Evolutionary conservation across 2,329 filamentous ascomycete species (phyloP).

Genomic region (Raffaelea arxii): DNA sequence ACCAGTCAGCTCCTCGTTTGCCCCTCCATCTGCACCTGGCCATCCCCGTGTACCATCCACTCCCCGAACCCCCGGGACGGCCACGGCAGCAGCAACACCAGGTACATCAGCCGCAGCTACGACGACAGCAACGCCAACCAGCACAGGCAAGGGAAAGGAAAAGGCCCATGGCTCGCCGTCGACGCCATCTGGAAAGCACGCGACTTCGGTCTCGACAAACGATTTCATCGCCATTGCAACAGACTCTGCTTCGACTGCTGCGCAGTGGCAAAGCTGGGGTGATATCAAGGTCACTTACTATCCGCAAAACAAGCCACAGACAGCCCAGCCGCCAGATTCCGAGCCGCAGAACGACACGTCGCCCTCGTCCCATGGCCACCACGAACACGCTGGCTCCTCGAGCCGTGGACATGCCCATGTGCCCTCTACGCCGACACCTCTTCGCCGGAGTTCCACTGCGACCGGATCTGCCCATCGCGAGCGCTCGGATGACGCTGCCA

Average conservation of each 20-base stretch:
- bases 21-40: background rate
- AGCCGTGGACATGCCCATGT: conserved; percentile 17
- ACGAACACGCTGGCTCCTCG: background rate
- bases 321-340: no score
- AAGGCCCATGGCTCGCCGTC: conserved; percentile 36
- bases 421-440: conserved; percentile 65
- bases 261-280: conserved; percentile 66
- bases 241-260: no score
- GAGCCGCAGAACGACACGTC: no score
- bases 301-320: conserved; percentile 25
- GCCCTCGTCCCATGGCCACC: background rate
- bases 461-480: conserved; percentile 27
- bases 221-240: conserved; percentile 71
- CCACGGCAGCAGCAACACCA: conserved; percentile 20
- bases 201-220: conserved; percentile 62
- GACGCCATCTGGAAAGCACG: conserved; percentile 26
- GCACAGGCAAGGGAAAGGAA: conserved; percentile 61
- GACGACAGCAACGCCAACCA: conserved; percentile 42
- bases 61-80: background rate
- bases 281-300: conserved; percentile 78
- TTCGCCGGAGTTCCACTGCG: conserved; percentile 57
- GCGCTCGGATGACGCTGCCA: conserved; percentile 28
- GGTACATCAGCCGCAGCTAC: conserved; percentile 36
- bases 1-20: conserved; percentile 35
- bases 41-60: background rate